Conservation (phyloP, 495 filamentous ascomycete genomes). For the Penicillium dipodomyicola region DNA sequence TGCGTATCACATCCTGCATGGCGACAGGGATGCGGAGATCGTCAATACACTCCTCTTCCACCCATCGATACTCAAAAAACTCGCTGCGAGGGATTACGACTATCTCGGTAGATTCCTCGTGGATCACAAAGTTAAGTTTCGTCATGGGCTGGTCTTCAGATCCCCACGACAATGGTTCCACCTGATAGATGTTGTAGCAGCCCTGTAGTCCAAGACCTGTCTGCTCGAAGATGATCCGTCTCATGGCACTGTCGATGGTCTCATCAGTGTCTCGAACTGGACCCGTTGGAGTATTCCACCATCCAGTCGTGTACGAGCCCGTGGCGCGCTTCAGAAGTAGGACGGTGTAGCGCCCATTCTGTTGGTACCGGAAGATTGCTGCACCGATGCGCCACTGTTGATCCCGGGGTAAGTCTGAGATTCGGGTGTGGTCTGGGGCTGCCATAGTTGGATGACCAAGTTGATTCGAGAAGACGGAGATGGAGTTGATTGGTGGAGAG, state of each 20-base stretch:
- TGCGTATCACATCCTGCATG: not conserved
- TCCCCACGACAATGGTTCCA: not conserved
- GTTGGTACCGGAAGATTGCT: not conserved
- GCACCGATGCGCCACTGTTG: not conserved
- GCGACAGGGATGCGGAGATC: not conserved
- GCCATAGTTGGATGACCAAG: not conserved
- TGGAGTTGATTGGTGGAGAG: not conserved
- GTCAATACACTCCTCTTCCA: not conserved
- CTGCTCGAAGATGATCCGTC: not conserved
- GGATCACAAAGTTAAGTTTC: not conserved
- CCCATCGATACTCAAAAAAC: not conserved
- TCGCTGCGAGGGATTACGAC: not conserved
- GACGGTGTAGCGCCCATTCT: not conserved
- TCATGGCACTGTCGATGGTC: not conserved
- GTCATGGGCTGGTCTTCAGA: not conserved
- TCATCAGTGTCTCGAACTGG: not conserved
- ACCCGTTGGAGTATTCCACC: not conserved
- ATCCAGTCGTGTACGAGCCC: not conserved
- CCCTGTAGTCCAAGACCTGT: not conserved
- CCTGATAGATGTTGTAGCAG: not conserved
- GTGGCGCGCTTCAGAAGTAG: not conserved
- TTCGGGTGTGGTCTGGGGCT: not conserved
- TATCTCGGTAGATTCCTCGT: not conserved
- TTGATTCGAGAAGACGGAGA: not conserved
- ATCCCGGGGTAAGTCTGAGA: not conserved